Conservation (phyloP, 345 rosid species). For the Camelina hispida region DNA sequence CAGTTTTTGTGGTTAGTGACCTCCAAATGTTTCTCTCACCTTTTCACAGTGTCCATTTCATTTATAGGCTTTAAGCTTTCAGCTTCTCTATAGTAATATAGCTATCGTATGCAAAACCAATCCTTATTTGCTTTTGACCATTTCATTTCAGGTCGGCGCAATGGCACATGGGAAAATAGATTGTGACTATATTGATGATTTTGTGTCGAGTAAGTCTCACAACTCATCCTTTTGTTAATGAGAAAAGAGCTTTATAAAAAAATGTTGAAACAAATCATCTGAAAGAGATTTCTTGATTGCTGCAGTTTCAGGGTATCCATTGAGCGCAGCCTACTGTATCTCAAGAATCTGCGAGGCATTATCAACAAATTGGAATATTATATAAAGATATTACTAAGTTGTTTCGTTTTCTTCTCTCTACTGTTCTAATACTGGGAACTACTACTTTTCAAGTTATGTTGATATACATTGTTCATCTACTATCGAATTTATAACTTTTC, state of each 20-base stretch:
- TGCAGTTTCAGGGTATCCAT: constrained; percentile 87
- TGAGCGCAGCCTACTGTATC: constrained; percentile 88
- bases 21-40: constrained; percentile 6
- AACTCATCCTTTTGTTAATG: background rate
- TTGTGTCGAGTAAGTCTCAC: constrained; percentile 59
- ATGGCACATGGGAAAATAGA: constrained; percentile 89
- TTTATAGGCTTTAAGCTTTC: background rate
- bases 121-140: background rate
- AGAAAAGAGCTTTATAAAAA: background rate
- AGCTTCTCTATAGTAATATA: background rate
- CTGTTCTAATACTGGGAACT: constrained; percentile 1
- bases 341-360: constrained; percentile 76
- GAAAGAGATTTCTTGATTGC: constrained; percentile 8
- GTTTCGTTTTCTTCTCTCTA: constrained; percentile 12
- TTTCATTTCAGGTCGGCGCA: constrained; percentile 70
- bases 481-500: background rate
- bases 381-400: constrained; percentile 34
- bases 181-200: constrained; percentile 63
- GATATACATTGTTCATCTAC: constrained; percentile 13
- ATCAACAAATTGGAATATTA: constrained; percentile 55
- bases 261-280: constrained; percentile 14
- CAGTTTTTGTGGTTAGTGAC: constrained; percentile 86
- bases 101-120: background rate
- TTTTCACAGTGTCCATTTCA: background rate
- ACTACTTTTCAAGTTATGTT: constrained; percentile 13